Percentiles rank a stretch among this genome's conserved stretches.
Evolutionary conservation across 225 moss, liverwort and hornwort genomes (phyloP).

Genomic region (Antitrichia curtipendula): DNA sequence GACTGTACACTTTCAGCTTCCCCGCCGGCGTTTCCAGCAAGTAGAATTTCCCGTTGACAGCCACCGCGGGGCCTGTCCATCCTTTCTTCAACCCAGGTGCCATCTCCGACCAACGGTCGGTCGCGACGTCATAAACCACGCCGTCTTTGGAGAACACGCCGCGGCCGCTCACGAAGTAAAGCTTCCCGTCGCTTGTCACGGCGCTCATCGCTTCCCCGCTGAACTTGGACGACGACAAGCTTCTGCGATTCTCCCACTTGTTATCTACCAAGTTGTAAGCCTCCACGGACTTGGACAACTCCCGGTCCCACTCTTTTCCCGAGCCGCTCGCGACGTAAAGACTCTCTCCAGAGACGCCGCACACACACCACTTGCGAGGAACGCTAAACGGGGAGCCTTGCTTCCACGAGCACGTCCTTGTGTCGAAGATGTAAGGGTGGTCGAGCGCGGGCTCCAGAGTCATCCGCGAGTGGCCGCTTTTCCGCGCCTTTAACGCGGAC

Average conservation of each 20-base stretch:
- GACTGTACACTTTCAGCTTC: slow-evolving; percentile 41
- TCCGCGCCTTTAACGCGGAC: slow-evolving; percentile 40
- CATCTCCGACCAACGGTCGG: slow-evolving; percentile 44
- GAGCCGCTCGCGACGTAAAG: slow-evolving; percentile 71
- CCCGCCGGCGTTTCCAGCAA: slow-evolving; percentile 37
- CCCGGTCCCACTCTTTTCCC: slow-evolving; percentile 53
- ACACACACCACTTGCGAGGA: slow-evolving; percentile 80
- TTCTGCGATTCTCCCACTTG: slow-evolving; percentile 29
- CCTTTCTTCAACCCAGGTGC: slow-evolving; percentile 46
- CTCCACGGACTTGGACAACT: slow-evolving; percentile 47
- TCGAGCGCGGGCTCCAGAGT: slow-evolving; percentile 63
- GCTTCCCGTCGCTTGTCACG: slow-evolving; percentile 16
- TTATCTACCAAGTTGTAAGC: slow-evolving; percentile 29
- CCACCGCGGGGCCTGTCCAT: slow-evolving; percentile 59
- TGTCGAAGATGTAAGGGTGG: slow-evolving; percentile 60
- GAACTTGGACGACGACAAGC: slow-evolving; percentile 59
- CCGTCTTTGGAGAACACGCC: slow-evolving; percentile 59
- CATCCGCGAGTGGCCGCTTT: slow-evolving; percentile 26
- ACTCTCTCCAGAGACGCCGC: slow-evolving; percentile 46
- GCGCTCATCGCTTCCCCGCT: slow-evolving; percentile 76
- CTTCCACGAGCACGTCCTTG: slow-evolving; percentile 31
- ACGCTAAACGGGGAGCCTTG: slow-evolving; percentile 38
- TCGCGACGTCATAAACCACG: slow-evolving; percentile 31
- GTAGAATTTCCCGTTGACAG: slow-evolving; percentile 37
- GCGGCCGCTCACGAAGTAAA: slow-evolving; percentile 55